phyloP scores from a whole-genome alignment of 768 basidiomycete genomes.

The Termitomyces sp. region DNA sequence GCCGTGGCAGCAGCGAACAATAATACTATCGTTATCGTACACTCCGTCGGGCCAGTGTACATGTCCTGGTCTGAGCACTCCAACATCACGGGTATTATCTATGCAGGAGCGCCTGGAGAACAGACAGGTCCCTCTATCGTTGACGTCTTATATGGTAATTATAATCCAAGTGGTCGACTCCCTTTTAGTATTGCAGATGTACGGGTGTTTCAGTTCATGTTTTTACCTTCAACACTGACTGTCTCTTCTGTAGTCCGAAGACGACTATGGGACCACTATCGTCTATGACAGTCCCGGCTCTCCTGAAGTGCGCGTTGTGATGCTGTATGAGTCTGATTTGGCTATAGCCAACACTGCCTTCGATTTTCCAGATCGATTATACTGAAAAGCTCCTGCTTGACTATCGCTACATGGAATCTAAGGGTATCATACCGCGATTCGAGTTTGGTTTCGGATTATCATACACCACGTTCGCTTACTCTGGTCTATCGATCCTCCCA shows the following conservation, averaged over 20 bases:
- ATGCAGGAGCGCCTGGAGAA: slow-evolving; percentile 58
- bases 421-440: slow-evolving; percentile 49
- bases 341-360: not conserved
- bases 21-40: slow-evolving; percentile 79
- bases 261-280: slow-evolving; percentile 39
- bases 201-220: slow-evolving; percentile 1
- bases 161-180: slow-evolving; percentile 73
- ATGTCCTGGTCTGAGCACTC: slow-evolving; percentile 74
- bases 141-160: slow-evolving; percentile 72
- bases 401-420: slow-evolving; percentile 60
- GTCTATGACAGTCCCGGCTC: slow-evolving; percentile 33
- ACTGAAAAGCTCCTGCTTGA: slow-evolving; percentile 63
- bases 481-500: slow-evolving; percentile 37
- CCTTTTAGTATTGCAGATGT: slow-evolving; percentile 74
- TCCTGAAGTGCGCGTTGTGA: slow-evolving; percentile 6
- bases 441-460: slow-evolving; percentile 74
- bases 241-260: slow-evolving; percentile 27
- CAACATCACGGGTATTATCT: slow-evolving; percentile 65
- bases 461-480: slow-evolving; percentile 71
- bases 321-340: not conserved
- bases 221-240: not conserved
- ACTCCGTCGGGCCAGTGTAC: slow-evolving; percentile 74
- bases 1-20: slow-evolving; percentile 62
- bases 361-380: slow-evolving; percentile 49
- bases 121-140: slow-evolving; percentile 77